Evolutionary conservation across 83 land plant genomes (phyloP).

Genomic region (Thuja plicata): DNA sequence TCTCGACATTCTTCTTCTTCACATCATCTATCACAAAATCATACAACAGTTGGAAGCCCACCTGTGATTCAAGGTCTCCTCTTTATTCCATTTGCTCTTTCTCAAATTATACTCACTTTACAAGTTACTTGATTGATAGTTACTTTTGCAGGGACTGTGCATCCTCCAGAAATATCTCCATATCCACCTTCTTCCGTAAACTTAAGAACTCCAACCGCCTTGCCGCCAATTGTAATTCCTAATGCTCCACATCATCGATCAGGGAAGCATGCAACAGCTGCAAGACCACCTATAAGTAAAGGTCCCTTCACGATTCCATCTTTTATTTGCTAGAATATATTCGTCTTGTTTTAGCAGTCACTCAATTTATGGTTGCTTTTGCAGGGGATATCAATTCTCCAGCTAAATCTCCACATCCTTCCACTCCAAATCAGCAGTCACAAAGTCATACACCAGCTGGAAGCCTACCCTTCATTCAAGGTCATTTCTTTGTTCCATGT

Average conservation of each 20-base stretch:
- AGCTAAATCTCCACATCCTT: neutral
- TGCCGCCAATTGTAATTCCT: neutral
- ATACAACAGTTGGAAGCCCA: slow-evolving; percentile 10
- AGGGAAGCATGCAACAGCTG: slow-evolving; percentile 10
- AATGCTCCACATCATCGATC: slow-evolving; percentile 10
- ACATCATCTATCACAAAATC: neutral
- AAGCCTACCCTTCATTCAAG: neutral
- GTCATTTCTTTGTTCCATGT: neutral
- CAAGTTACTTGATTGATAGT: neutral
- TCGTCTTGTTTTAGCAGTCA: neutral
- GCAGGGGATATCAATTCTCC: neutral
- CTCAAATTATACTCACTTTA: neutral
- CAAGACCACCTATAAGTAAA: neutral
- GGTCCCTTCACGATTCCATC: neutral
- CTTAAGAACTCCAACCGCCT: neutral
- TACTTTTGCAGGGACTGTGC: slow-evolving; percentile 11
- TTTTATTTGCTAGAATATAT: neutral
- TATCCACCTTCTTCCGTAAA: neutral
- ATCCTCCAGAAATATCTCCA: slow-evolving; percentile 1
- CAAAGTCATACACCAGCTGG: too few relatives aligned
- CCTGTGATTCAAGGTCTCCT: neutral
- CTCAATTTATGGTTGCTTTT: slow-evolving; percentile 2
- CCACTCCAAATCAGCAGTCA: too few relatives aligned
- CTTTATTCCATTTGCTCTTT: neutral
- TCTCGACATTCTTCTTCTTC: neutral